Base-by-base conservation (phyloP, 148 eudicot genomes). In the Chenopodium quinoa region DNA sequence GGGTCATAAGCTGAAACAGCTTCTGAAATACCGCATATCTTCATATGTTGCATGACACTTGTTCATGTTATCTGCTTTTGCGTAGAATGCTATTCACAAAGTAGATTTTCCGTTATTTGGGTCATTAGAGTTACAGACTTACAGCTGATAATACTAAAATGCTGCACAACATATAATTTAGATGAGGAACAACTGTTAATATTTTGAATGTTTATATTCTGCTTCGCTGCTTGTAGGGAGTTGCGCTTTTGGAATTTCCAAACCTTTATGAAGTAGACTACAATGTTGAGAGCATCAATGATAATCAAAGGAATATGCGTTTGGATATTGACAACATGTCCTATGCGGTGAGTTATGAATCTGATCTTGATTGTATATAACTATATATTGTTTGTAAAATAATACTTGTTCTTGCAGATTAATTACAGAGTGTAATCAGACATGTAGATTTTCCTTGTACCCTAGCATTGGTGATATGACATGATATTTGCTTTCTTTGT, bases 281-380 rank as follows among this genome's bases (percentile, higher is more conserved):
- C 22, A 64, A 67, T n/a, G 71, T 86, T 67, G 88, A 89, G 29
- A 87, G 84, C 85, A 76, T 85, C 7, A 27, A 77, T 83, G 99
- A 96, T 86, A 89, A 90, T 83, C 99, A 92, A 75, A 86, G 95
- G 78, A 95, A 92, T 71, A 89, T 96, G 99, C 94, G 98, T 70
- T 75, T 96, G 89, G 99, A 96, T 84, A 91, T 96, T 17, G 99
- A 96, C 83, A 89, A 90, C 86, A 96, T 96, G 99, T 92, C 98
- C 0, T 96, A 96, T 84, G 99, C 92, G 98, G 99, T 91, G 81
- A 86, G 86, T 82, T 78, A 10, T 40, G 5, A 37, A 37, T 37
- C 44, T 37, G 7, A 37, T 37, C 44, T 37, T 37, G 44, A 37
- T 37, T 37, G 44, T 37, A 6, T 37, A 37, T 37, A 37, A 6